A percentile compares a stretch with the other conserved stretches of the same genome.
Evolutionary conservation across 148 eudicot genomes (phyloP).

Genomic region (Chenopodium quinoa): DNA sequence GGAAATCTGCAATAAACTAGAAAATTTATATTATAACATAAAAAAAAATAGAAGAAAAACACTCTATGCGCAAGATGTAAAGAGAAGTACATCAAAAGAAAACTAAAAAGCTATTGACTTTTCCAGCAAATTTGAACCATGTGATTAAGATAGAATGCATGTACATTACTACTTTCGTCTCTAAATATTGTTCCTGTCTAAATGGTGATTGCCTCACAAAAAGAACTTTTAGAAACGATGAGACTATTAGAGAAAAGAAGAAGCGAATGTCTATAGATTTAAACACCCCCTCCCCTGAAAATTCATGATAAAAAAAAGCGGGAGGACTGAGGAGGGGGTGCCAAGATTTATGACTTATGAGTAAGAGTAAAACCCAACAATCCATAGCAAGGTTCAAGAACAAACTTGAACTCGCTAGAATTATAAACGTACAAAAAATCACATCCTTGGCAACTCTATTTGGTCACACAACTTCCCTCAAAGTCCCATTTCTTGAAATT

Average conservation of each 20-base stretch:
- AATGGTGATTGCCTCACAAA: no score
- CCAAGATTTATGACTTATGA: background rate
- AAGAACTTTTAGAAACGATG: no score
- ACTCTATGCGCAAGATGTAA: background rate
- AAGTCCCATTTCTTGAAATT: background rate
- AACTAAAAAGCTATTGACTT: background rate
- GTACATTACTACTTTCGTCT: no score
- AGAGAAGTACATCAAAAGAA: background rate
- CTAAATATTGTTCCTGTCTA: no score
- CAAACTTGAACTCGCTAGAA: background rate
- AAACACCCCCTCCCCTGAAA: background rate
- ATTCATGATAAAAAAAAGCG: background rate
- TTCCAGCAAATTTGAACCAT: background rate
- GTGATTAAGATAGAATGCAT: background rate
- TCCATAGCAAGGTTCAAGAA: background rate
- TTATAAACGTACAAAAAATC: background rate
- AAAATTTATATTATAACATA: background rate
- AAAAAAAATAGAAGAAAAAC: background rate
- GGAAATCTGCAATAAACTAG: conserved; percentile 16
- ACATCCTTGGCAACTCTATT: background rate
- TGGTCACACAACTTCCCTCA: background rate
- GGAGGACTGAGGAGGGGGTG: background rate
- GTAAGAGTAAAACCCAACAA: background rate
- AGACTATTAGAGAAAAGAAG: background rate
- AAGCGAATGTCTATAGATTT: background rate